These are phyloP conservation scores for Nannizzia gypsea DNA, from an alignment of 2,329 filamentous ascomycete genomes.

Conservation along the genomic window DNA sequence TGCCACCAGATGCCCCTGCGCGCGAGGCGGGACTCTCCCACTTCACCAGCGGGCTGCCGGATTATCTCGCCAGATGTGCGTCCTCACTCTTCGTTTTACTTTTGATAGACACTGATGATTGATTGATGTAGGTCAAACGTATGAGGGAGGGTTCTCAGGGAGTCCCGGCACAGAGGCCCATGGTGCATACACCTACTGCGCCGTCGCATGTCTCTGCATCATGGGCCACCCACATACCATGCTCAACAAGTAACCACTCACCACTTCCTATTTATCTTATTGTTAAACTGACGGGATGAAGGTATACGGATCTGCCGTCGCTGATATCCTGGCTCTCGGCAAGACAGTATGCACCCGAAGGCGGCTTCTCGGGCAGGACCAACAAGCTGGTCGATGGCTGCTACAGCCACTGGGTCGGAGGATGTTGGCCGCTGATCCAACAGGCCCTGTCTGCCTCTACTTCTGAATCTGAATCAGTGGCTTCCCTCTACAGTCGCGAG, in stretches of 20 bases:
- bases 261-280: conserved; percentile 12
- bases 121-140: conserved; percentile 60
- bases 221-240: conserved; percentile 65
- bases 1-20: conserved; percentile 61
- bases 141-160: conserved; percentile 83
- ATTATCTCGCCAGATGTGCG: conserved; percentile 72
- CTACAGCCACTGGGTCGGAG: conserved; percentile 96
- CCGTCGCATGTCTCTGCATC: conserved; percentile 76
- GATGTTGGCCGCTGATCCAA: conserved; percentile 85
- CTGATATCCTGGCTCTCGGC: conserved; percentile 81
- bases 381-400: conserved; percentile 98
- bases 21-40: conserved; percentile 49
- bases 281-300: conserved; percentile 27
- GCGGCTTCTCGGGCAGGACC: conserved; percentile 82
- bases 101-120: neutral
- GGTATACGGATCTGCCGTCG: conserved; percentile 62
- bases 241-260: conserved; percentile 51
- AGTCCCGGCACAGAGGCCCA: conserved; percentile 84
- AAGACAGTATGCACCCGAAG: conserved; percentile 80
- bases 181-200: conserved; percentile 93
- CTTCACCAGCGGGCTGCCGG: conserved; percentile 61
- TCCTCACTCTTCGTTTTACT: conserved; percentile 17
- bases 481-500: conserved; percentile 59
- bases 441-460: conserved; percentile 44
- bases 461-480: neutral